These are phyloP conservation scores for Blastobotrys chiropterorum DNA, from an alignment of 805 yeast species.

Conservation along the genomic window DNA sequence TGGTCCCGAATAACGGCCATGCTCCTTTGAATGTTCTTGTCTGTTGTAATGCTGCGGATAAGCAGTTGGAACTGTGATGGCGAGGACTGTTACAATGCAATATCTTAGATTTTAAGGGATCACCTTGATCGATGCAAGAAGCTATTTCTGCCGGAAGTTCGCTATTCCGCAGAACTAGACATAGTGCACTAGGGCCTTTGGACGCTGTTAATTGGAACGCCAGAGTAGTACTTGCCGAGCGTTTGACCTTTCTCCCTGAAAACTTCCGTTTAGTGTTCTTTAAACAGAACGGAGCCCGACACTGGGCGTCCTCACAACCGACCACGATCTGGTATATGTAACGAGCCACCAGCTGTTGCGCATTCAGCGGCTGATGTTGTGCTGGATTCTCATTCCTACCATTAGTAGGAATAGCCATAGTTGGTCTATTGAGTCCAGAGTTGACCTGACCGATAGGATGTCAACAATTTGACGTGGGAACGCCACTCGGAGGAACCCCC, in stretches of 20 bases:
- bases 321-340: slow-evolving; percentile 15
- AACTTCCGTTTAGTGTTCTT: slow-evolving; percentile 7
- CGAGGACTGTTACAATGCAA: background rate
- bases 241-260: slow-evolving; percentile 10
- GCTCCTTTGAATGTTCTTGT: background rate
- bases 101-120: slow-evolving; percentile 10
- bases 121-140: background rate
- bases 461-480: background rate
- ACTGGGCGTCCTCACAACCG: slow-evolving; percentile 14
- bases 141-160: slow-evolving; percentile 2
- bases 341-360: slow-evolving; percentile 9
- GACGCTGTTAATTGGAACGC: slow-evolving; percentile 15
- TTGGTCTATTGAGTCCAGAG: background rate
- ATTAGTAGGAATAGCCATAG: background rate
- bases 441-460: background rate
- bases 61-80: background rate
- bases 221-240: slow-evolving; percentile 10
- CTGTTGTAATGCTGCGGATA: background rate
- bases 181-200: slow-evolving; percentile 8
- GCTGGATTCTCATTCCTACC: background rate
- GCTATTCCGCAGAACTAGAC: slow-evolving; percentile 1
- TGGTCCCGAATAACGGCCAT: background rate
- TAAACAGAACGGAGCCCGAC: slow-evolving; percentile 13
- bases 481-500: no score
- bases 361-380: background rate